Base-by-base conservation (phyloP, 768 basidiomycete species). In the button mushroom (Agaricus bisporus) region DNA sequence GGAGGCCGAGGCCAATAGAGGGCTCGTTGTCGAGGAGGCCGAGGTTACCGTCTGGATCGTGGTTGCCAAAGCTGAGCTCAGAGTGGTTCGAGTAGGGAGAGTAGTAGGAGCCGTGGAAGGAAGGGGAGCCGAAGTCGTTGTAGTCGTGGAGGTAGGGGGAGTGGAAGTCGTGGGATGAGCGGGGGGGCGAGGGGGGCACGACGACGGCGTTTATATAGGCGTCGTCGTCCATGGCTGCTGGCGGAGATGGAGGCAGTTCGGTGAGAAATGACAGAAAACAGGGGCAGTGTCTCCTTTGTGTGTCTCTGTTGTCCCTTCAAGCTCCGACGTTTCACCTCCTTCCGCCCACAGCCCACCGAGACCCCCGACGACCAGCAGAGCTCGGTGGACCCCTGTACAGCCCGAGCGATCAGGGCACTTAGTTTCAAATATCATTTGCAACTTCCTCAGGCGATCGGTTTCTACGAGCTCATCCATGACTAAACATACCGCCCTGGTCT, bases 11-110 rank as follows among this genome's bases (percentile, higher is more conserved):
- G 66, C 66, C 57, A 58, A 64, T 43, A 67, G 66, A 54, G 53
- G 25, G 68, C 38, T 78, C 73, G 51, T 77, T 77, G 28, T 71
- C 72, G 38, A 85, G 79, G 55, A 86, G 64, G 49, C 67, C 68
- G 50, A 81, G 76, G 56, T 58, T 60, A 51, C 68, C 57, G 18
- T 79, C 78, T 29, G 71, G 66, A 9, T 76, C 79, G n/a, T 69
- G 75, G 60, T 12, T 38, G 37, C 72, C 72, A 51, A 76, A 77
- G 54, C 69, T 73, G 17, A 86, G 82, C n/a, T 90, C 88, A 3
- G 86, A 86, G 59, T 80, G 73, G 49, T 67, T 72, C 5, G 85
- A 86, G 65, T 76, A 88, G 8, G 87, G 87, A 0, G 86, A 88
- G 67, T 82, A 78, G 71, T 84, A 84, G 5, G 84, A 86, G 18